Conservation (phyloP, 1,139 yeast genomes). For the Kurtzmaniella quercitrusa region DNA sequence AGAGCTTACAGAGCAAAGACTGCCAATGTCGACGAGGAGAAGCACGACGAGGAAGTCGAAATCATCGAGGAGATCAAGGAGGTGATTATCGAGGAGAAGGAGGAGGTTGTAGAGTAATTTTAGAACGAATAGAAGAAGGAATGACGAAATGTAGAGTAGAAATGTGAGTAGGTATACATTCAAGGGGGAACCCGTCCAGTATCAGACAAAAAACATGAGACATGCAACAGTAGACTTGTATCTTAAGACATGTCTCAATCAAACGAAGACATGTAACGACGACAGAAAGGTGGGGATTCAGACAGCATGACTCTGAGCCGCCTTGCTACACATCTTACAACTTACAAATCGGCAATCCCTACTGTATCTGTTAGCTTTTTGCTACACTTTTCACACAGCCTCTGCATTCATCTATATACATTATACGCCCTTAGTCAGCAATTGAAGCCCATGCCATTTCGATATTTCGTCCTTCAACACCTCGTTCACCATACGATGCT, state of each 20-base stretch:
- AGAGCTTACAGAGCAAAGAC: constrained; percentile 64
- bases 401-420: not conserved
- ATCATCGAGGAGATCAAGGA: constrained; percentile 64
- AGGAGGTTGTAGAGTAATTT: constrained; percentile 66
- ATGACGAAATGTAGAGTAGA: not conserved
- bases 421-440: constrained; percentile 51
- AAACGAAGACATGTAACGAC: no score
- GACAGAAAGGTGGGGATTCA: no score
- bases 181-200: no score
- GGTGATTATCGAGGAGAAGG: constrained; percentile 71
- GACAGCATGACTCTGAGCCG: no score
- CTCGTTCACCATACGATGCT: constrained; percentile 84
- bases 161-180: not conserved
- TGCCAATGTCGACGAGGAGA: constrained; percentile 42
- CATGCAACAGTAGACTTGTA: no score
- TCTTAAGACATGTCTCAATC: no score
- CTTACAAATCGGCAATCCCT: no score
- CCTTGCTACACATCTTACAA: no score
- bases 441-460: constrained; percentile 93
- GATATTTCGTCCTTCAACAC: constrained; percentile 79
- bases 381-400: no score
- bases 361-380: no score
- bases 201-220: no score
- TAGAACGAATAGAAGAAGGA: no score
- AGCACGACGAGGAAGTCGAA: constrained; percentile 50